Evolutionary conservation across 805 yeast genomes (phyloP).

Genomic region (Saturnispora ahearnii): DNA sequence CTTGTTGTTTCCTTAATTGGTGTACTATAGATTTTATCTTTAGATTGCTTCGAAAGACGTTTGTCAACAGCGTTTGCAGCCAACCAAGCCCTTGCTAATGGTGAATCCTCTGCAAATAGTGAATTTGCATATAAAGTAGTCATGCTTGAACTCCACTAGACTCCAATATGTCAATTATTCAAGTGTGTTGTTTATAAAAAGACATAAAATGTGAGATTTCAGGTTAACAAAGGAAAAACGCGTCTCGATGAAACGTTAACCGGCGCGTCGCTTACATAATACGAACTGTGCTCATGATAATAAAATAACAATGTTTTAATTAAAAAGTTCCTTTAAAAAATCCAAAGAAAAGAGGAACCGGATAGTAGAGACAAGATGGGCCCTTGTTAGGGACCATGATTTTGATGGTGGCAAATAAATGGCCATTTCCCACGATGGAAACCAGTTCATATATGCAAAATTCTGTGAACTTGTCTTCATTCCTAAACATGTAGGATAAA

Average conservation of each 20-base stretch:
- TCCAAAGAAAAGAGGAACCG: not conserved
- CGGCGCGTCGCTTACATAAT: not conserved
- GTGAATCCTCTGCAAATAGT: constrained; percentile 62
- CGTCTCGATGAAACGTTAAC: not conserved
- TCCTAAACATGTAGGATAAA: constrained; percentile 58
- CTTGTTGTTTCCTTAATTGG: constrained; percentile 57
- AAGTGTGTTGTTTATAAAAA: not conserved
- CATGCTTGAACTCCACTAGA: not conserved
- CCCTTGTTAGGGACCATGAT: not conserved
- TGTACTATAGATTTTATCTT: constrained; percentile 48
- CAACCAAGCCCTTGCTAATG: constrained; percentile 84
- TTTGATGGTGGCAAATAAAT: constrained; percentile 7
- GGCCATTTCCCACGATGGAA: constrained; percentile 33
- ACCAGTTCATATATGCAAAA: constrained; percentile 40
- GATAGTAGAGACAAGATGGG: not conserved
- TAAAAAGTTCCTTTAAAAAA: not conserved
- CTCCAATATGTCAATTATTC: not conserved
- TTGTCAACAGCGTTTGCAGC: constrained; percentile 77
- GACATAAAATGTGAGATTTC: not conserved
- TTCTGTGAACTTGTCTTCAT: constrained; percentile 41
- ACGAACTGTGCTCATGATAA: not conserved
- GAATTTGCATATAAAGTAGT: constrained; percentile 35
- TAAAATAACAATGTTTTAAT: not conserved
- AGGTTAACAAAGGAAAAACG: not conserved
- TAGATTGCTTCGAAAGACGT: constrained; percentile 58